These are phyloP conservation scores for Xylaria sp. DNA, from an alignment of 2,329 filamentous ascomycete genomes.

Conservation along the genomic window DNA sequence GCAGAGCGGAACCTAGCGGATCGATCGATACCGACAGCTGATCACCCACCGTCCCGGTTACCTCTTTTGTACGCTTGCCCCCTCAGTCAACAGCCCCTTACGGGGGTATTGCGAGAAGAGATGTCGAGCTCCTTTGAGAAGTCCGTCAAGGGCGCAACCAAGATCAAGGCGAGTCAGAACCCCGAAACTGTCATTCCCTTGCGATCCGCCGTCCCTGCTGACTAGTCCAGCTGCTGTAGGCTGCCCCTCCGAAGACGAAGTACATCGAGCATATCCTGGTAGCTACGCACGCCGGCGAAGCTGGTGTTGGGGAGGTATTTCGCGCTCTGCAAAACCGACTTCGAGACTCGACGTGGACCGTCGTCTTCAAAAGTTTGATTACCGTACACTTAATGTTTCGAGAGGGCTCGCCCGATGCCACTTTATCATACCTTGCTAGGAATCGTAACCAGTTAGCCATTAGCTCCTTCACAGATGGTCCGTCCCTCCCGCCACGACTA, in stretches of 20 bases:
- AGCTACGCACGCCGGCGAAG: slow-evolving; percentile 93
- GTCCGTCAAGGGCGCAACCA: slow-evolving; percentile 97
- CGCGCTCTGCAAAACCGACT: slow-evolving; percentile 87
- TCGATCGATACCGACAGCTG: slow-evolving; percentile 20
- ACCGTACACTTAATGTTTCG: slow-evolving; percentile 97
- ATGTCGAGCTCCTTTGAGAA: slow-evolving; percentile 97
- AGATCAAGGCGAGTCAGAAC: slow-evolving; percentile 80
- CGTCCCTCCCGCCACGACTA: slow-evolving; percentile 49
- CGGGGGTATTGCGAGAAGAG: slow-evolving; percentile 25
- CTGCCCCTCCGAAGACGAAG: slow-evolving; percentile 96
- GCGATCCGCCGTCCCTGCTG: slow-evolving; percentile 27
- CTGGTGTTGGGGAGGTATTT: slow-evolving; percentile 95
- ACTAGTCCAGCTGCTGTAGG: slow-evolving; percentile 60
- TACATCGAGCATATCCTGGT: slow-evolving; percentile 98
- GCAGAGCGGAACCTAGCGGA: slow-evolving; percentile 10
- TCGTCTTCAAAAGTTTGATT: slow-evolving; percentile 97
- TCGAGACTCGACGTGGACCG: slow-evolving; percentile 98
- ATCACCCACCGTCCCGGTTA: slow-evolving; percentile 28
- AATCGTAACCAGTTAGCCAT: slow-evolving; percentile 86
- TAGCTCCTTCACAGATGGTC: slow-evolving; percentile 92
- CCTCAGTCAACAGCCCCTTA: background rate
- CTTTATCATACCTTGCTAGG: slow-evolving; percentile 83
- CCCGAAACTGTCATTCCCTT: background rate
- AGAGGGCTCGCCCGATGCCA: slow-evolving; percentile 90
- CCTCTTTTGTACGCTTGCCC: slow-evolving; percentile 8